Evolutionary conservation across 768 basidiomycete genomes (phyloP), one percentile per base, ranked within the genome.

Genomic region (Solioccasus polychromus): DNA sequence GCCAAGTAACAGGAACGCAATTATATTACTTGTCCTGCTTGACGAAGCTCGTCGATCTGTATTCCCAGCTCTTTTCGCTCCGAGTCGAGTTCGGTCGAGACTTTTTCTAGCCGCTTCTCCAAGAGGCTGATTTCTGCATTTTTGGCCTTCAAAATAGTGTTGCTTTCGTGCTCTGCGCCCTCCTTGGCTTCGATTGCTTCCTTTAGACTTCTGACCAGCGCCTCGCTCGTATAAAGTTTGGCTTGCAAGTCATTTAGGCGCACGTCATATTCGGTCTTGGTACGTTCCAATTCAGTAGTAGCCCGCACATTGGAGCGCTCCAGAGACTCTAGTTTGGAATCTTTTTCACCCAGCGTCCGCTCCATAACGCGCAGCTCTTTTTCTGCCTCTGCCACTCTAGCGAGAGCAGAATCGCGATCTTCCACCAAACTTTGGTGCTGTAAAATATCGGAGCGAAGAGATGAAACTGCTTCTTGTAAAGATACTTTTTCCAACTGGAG

Each of bases 11-110:
- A 45, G 17, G 39, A 31, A 39, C 10, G 24, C 15, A 36, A 39
- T 19, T 11, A 18, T 49, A 74, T 55, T 58, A 90, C 91, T 74
- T 94, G 90, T 28, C 94, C 94, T 20, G 94, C 95, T 51, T 78
- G 74, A 25, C 91, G 77, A 32, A 98, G 75, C 59, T 92, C 88
- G 44, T 95, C 87, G 1, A 96, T 80, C 55, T 92, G 85, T 0
- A 60, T 64, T 11, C 75, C 75, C 28, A 95, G 69, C 55, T 93
- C 90, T 35, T 63, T 70, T 35, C 81, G 75, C 53, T 91, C 89
- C 9, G 76, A 62, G 24, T 75, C 76, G 3, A 76, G 63, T 31
- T 80, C 79, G 8, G 49, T 30, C n/a, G 71, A 69, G 14, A 71
- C 67, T 50, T 68, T 71, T 57, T 71, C 70, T 8, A 78, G 64